phyloP scores from a whole-genome alignment of 257 asterid species.

The Penstemon davidsonii region DNA sequence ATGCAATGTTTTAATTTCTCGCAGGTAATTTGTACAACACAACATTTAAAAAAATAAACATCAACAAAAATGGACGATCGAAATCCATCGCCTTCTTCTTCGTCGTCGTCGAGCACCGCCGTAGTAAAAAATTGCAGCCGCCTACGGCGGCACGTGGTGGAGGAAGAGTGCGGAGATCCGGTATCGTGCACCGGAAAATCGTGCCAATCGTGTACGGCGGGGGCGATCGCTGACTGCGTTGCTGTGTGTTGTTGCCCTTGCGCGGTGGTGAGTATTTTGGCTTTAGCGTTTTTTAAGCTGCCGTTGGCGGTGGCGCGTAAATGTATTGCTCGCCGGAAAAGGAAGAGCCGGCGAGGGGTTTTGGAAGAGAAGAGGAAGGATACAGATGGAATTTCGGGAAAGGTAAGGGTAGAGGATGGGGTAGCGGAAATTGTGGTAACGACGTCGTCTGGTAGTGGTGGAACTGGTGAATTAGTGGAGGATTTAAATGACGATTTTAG shows the following conservation, averaged over 20 bases:
- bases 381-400: conserved; percentile 36
- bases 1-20: too few relatives aligned
- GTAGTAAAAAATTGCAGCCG: conserved; percentile 30
- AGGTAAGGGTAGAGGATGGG: conserved; percentile 27
- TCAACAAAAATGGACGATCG: conserved; percentile 9
- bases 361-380: conserved; percentile 34
- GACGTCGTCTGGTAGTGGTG: conserved; percentile 20
- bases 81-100: conserved; percentile 20
- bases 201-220: conserved; percentile 87
- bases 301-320: conserved; percentile 82
- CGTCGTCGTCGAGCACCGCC: conserved; percentile 29
- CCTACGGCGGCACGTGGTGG: conserved; percentile 29
- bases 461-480: conserved; percentile 29
- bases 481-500: conserved; percentile 37
- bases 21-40: too few relatives aligned
- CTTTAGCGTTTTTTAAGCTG: conserved; percentile 67
- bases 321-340: conserved; percentile 39
- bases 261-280: conserved; percentile 69
- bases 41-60: too few relatives aligned
- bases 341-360: conserved; percentile 31
- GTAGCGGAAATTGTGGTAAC: not conserved
- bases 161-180: conserved; percentile 42
- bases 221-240: conserved; percentile 87
- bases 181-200: conserved; percentile 64
- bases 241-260: conserved; percentile 97